Conservation (phyloP, 208 protist species). For the Crithidia acanthocephali region DNA sequence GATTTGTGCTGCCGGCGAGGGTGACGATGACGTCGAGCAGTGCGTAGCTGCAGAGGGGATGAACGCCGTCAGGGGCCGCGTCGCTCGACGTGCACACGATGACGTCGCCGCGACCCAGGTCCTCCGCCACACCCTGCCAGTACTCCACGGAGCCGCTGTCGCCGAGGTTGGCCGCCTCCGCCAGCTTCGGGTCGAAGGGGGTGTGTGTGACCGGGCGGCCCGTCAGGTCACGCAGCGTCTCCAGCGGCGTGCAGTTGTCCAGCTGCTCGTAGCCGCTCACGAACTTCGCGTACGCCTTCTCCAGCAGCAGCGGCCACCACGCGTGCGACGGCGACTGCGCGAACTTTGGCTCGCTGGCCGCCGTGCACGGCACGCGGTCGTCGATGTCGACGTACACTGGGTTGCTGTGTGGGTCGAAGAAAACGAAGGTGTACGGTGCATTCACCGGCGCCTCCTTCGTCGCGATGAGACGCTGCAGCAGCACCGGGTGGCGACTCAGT, state of each 20-base stretch:
- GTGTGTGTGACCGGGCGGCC: conserved; percentile 81
- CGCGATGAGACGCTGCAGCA: conserved; percentile 74
- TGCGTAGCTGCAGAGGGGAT: conserved; percentile 84
- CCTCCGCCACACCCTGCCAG: conserved; percentile 69
- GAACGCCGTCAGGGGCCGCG: conserved; percentile 63
- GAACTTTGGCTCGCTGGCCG: conserved; percentile 61
- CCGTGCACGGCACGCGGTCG: conserved; percentile 78
- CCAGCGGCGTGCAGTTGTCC: conserved; percentile 83
- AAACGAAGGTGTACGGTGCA: conserved; percentile 79
- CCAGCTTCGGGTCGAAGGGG: conserved; percentile 72
- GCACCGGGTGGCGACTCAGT: conserved; percentile 58
- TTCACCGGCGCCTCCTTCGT: conserved; percentile 64
- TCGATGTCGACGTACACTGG: conserved; percentile 84
- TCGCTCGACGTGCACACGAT: conserved; percentile 77
- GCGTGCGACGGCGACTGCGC: conserved; percentile 48
- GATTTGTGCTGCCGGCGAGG: conserved; percentile 44
- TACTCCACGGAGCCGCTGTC: conserved; percentile 66
- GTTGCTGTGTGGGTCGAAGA: conserved; percentile 86
- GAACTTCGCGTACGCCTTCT: conserved; percentile 95
- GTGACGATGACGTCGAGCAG: conserved; percentile 74
- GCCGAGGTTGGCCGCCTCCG: conserved; percentile 69
- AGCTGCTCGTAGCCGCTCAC: conserved; percentile 83
- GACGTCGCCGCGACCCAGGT: conserved; percentile 71
- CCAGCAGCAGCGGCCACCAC: conserved; percentile 86
- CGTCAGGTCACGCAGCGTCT: conserved; percentile 89